These are phyloP conservation scores for Colletotrichum sp. DNA, from an alignment of 2,329 filamentous ascomycete genomes.

Conservation along the genomic window DNA sequence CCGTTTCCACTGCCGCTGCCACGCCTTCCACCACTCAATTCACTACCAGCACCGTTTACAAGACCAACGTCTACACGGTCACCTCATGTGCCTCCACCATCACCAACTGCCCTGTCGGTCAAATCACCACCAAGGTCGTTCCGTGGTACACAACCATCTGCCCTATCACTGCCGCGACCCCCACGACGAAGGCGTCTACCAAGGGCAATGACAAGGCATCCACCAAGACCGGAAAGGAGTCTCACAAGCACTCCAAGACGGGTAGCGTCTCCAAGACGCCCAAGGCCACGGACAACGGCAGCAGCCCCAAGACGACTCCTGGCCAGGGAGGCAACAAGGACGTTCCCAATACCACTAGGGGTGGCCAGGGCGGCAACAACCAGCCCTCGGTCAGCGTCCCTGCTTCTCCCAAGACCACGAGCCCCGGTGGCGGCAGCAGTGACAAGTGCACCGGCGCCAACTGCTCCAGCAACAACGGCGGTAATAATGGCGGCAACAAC, in stretches of 20 bases:
- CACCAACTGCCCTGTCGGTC: slow-evolving; percentile 39
- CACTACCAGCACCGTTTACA: slow-evolving; percentile 42
- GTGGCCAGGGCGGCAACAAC: not conserved
- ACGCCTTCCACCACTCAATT: slow-evolving; percentile 7
- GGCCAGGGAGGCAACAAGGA: not conserved
- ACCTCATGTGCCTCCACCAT: slow-evolving; percentile 56
- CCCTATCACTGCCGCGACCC: slow-evolving; percentile 33
- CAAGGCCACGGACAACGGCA: not conserved
- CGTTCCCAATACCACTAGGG: not conserved
- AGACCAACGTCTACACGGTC: slow-evolving; percentile 54
- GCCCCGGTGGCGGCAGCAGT: not conserved
- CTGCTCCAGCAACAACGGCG: not conserved
- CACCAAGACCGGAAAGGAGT: not conserved
- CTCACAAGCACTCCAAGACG: not conserved
- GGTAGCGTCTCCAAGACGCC: slow-evolving; percentile 38
- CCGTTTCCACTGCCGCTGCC: slow-evolving; percentile 1
- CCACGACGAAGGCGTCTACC: not conserved
- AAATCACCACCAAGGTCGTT: slow-evolving; percentile 39
- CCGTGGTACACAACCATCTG: slow-evolving; percentile 45
- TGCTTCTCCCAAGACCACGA: not conserved
- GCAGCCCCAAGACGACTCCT: not conserved
- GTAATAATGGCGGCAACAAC: not conserved
- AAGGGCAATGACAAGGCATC: not conserved
- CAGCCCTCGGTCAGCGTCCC: not conserved
- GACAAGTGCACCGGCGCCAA: not conserved